Evolutionary conservation across 768 basidiomycete species (phyloP), one percentile per base, ranked within the genome.

Genomic region (Hericium alpestre): DNA sequence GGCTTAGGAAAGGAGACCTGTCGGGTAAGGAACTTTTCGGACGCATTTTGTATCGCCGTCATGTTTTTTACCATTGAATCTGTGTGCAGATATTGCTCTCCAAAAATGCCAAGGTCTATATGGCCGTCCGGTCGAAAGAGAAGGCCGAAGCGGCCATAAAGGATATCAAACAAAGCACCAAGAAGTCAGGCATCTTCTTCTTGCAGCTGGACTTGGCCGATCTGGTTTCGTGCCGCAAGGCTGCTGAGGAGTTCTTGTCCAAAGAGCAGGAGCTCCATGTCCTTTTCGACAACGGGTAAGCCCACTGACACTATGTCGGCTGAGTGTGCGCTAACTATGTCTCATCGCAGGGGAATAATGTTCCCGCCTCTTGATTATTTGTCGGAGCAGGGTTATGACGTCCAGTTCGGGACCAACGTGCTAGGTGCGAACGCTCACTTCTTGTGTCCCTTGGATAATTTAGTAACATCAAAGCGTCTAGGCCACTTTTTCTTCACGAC

Each of bases 401-500:
- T 64, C n/a, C 65, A 54, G 38, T 60, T 59, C 38, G 61, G 52
- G 37, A 64, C 59, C 13, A 60, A 60, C 27, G 63, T 62, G 6
- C 43, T 64, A 13, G 59, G 61, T 57, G 23, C 18, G 54, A 46
- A 7, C 11, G 38, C 11, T 22, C 50, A 39, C 32, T 15, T 16
- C 18, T 41, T 41, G 11, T 55, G 23, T 27, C 8, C 15, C n/a
- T 32, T 32, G 32, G 37, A 39, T 53, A 13, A 22, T 16, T 22
- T 50, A 7, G 23, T 51, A 49, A 11, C 32, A 4, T 40, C 8
- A 32, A 32, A 7, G 23, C 25, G 20, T 37, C 8, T 1, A 68
- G 72, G 71, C 11, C 72, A 72, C 61, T 70, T 64, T 54, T 66
- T 66, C 52, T 59, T 73, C 55, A 71, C 69, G 22, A 54, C 55